Conservation (phyloP, 768 basidiomycete species). For the Termitomyces eurrhizus region DNA sequence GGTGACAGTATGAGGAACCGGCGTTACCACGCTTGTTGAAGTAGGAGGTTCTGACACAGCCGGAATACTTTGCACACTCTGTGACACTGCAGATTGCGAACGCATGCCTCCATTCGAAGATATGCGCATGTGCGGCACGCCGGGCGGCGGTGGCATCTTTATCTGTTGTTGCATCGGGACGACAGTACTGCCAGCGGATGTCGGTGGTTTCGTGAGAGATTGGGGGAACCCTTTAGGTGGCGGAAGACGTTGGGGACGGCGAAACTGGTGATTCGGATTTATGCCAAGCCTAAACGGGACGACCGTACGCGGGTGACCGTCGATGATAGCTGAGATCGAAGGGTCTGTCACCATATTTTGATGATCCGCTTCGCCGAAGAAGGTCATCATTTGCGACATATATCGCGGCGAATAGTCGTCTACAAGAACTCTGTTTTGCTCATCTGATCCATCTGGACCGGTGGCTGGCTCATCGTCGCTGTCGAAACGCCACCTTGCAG, state of each 20-base stretch:
- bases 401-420: conserved; percentile 69
- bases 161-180: conserved; percentile 62
- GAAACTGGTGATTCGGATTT: conserved; percentile 26
- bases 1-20: conserved; percentile 33
- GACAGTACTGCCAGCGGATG: conserved; percentile 39
- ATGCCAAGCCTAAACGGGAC: conserved; percentile 48
- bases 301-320: conserved; percentile 48
- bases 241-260: conserved; percentile 22
- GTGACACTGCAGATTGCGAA: conserved; percentile 36
- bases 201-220: conserved; percentile 8
- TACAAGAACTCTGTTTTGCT: conserved; percentile 62
- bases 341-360: conserved; percentile 48
- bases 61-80: conserved; percentile 11
- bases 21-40: conserved; percentile 24
- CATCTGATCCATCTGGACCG: conserved; percentile 59
- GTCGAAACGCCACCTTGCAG: conserved; percentile 69
- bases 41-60: conserved; percentile 20
- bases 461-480: conserved; percentile 54
- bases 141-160: conserved; percentile 55
- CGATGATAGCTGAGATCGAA: conserved; percentile 38
- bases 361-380: conserved; percentile 55
- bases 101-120: conserved; percentile 57
- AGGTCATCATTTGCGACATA: conserved; percentile 49
- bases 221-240: conserved; percentile 14
- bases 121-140: conserved; percentile 56